Evolutionary conservation across 2,329 filamentous ascomycete genomes (phyloP).

Genomic region (Acrocalymma vagum): DNA sequence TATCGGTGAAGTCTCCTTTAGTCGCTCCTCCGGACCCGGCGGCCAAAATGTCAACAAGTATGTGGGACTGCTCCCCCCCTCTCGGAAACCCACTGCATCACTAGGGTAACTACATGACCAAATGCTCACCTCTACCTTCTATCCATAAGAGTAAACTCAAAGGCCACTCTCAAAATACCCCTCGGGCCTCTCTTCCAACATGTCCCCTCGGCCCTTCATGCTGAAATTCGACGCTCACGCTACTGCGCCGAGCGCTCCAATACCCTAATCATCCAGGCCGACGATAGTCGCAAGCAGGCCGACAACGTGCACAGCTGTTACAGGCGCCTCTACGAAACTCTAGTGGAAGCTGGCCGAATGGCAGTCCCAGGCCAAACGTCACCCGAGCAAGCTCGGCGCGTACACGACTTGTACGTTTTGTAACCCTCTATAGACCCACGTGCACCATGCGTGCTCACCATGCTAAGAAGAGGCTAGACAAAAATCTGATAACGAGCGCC

Average conservation of each 20-base stretch:
- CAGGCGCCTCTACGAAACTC: conserved; percentile 63
- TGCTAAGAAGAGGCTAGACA: conserved; percentile 52
- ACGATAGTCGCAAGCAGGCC: conserved; percentile 68
- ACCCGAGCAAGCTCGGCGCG: conserved; percentile 61
- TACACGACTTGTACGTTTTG: conserved; percentile 60
- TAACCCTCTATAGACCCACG: not conserved
- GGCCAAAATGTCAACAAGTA: conserved; percentile 77
- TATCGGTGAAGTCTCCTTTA: conserved; percentile 68
- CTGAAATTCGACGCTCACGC: conserved; percentile 60
- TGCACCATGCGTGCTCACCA: no score
- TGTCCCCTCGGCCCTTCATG: conserved; percentile 64
- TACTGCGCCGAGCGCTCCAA: conserved; percentile 64
- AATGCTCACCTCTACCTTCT: no score
- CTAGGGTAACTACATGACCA: conserved; percentile 51
- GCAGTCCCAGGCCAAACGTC: conserved; percentile 69
- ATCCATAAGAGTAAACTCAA: conserved; percentile 69
- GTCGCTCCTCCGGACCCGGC: conserved; percentile 70
- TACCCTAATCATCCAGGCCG: conserved; percentile 68
- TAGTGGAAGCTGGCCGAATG: conserved; percentile 59
- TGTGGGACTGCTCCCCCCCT: conserved; percentile 22
- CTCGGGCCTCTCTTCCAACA: conserved; percentile 61
- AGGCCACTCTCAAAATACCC: conserved; percentile 69
- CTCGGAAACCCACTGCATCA: conserved; percentile 19
- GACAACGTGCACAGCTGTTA: conserved; percentile 69
- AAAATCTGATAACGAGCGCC: conserved; percentile 65